Evolutionary conservation across 345 rosid genomes (phyloP).

Genomic region (Salix brachista): DNA sequence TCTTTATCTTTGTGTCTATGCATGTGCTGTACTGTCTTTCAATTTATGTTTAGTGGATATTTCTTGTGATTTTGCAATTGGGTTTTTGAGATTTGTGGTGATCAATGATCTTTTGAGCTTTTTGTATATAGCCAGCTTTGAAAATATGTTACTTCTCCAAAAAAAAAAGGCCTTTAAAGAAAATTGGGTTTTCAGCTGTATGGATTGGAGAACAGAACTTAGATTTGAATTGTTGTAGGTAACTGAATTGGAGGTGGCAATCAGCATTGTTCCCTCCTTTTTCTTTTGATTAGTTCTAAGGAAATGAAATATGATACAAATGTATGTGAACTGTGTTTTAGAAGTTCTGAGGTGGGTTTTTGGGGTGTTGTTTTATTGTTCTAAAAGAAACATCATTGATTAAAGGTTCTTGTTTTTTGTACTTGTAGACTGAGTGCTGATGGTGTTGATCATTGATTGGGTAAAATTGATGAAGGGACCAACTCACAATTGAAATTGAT

Average conservation of each 20-base stretch:
- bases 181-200: not conserved
- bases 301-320: not conserved
- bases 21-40: not conserved
- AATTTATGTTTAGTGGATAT: not conserved
- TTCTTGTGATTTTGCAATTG: not conserved
- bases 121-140: not conserved
- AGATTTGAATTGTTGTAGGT: not conserved
- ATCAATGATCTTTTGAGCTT: conserved; percentile 1
- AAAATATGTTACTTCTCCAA: not conserved
- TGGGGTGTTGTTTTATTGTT: not conserved
- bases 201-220: not conserved
- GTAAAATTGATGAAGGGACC: not conserved
- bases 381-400: not conserved
- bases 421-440: not conserved
- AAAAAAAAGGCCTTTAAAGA: no score
- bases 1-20: conserved; percentile 14
- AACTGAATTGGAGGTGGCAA: not conserved
- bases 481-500: not conserved
- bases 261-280: not conserved
- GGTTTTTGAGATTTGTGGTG: conserved; percentile 29
- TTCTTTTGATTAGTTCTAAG: not conserved
- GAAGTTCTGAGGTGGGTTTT: not conserved
- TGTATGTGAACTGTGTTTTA: not conserved
- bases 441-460: not conserved
- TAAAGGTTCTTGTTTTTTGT: not conserved